Conservation (phyloP, 805 yeast species). For the Zygotorulaspora chibaensis region DNA sequence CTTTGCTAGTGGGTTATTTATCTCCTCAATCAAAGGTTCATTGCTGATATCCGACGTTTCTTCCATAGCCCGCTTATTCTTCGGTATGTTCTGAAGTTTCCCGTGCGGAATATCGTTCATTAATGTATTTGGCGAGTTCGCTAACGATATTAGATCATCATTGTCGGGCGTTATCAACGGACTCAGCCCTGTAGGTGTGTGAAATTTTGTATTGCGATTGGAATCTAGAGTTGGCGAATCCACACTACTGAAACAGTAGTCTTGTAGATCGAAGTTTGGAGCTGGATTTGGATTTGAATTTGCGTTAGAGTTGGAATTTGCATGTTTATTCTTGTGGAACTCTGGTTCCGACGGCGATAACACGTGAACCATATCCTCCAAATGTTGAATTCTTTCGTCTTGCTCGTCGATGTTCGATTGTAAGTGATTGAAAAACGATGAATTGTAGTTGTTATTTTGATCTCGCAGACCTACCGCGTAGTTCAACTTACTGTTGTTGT, state of each 20-base stretch:
- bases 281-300: background rate
- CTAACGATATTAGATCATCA: conserved; percentile 11
- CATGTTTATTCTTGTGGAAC: background rate
- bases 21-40: conserved; percentile 12
- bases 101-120: conserved; percentile 5
- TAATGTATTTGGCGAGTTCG: conserved; percentile 9
- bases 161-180: conserved; percentile 11
- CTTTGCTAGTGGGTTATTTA: conserved; percentile 6
- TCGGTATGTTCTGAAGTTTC: background rate
- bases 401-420: conserved; percentile 32
- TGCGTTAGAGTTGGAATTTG: conserved; percentile 1
- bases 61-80: conserved; percentile 8
- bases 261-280: conserved; percentile 18
- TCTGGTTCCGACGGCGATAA: conserved; percentile 10
- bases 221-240: conserved; percentile 8
- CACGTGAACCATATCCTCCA: conserved; percentile 29
- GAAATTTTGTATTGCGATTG: conserved; percentile 1
- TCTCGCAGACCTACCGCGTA: background rate
- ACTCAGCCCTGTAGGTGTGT: conserved; percentile 7
- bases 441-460: background rate
- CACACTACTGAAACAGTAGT: conserved; percentile 12
- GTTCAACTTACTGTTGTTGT: background rate
- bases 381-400: conserved; percentile 31
- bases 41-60: conserved; percentile 1
- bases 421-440: conserved; percentile 20